A percentile compares a stretch with the other conserved stretches of the same genome.
Evolutionary conservation across 352 stramenopile species (phyloP).

Genomic region (Phytopythium montanum): DNA sequence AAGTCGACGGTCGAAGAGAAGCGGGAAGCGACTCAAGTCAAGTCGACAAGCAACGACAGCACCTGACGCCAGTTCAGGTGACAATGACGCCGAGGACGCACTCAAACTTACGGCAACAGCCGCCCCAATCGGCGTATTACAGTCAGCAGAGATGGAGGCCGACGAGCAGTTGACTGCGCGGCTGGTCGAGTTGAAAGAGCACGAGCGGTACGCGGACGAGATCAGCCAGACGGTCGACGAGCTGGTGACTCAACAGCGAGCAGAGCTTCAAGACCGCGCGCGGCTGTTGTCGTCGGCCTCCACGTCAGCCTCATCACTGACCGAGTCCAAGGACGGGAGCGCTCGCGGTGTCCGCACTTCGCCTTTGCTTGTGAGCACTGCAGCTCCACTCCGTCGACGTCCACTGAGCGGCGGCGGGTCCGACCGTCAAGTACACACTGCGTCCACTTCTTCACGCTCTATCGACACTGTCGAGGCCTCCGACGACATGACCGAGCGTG

Average conservation of each 20-base stretch:
- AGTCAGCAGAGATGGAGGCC: neutral
- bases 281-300: neutral
- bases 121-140: neutral
- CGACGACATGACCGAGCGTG: constrained; percentile 12
- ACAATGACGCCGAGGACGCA: neutral
- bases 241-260: constrained; percentile 7
- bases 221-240: constrained; percentile 23
- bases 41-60: neutral
- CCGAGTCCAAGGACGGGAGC: neutral
- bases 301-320: neutral
- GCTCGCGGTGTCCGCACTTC: neutral
- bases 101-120: neutral
- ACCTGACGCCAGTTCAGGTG: neutral
- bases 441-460: constrained; percentile 6
- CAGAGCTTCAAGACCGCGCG: constrained; percentile 1
- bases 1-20: neutral
- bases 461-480: constrained; percentile 14
- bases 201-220: constrained; percentile 22
- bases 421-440: constrained; percentile 15
- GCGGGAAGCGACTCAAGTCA: neutral
- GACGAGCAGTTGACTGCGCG: neutral
- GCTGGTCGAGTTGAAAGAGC: constrained; percentile 20
- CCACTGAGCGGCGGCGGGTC: constrained; percentile 3
- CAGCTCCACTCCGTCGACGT: neutral
- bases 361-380: neutral